Percentiles rank a stretch among this genome's conserved stretches.
Conservation (phyloP, 225 moss, liverwort and hornwort species). For the Climacium dendroides region DNA sequence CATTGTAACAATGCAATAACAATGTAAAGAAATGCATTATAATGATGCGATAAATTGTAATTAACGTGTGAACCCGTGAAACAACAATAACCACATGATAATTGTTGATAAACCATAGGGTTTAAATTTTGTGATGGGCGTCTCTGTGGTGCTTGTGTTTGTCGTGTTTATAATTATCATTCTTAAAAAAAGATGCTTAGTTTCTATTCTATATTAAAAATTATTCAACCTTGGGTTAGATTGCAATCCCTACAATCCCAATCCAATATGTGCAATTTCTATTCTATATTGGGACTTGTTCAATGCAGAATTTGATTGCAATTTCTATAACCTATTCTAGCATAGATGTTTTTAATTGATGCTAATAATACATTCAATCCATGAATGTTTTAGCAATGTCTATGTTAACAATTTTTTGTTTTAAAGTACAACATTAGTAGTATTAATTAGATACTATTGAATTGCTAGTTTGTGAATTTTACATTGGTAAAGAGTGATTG, state of each 20-base stretch:
- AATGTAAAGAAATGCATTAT: no score
- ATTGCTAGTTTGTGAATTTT: not conserved
- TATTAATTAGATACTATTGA: not conserved
- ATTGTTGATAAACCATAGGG: no score
- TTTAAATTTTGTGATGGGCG: not conserved
- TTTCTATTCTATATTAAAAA: rapidly evolving
- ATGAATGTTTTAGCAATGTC: not conserved
- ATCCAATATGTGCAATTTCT: rapidly evolving
- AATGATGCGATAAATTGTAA: no score
- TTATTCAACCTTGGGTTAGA: rapidly evolving
- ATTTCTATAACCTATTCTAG: no score
- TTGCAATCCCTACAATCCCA: rapidly evolving
- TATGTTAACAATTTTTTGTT: no score
- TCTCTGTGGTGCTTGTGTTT: not conserved
- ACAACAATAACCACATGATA: no score
- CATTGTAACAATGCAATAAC: no score
- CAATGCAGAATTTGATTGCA: rapidly evolving
- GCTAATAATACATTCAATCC: no score
- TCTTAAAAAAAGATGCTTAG: rapidly evolving
- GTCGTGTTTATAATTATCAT: not conserved
- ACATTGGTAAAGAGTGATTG: not conserved
- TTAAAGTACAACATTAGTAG: no score
- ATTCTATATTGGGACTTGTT: not conserved
- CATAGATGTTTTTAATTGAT: rapidly evolving
- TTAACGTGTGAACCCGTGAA: no score